Percentiles rank a stretch among this genome's conserved stretches.
phyloP scores from a whole-genome alignment of 306 rosid species.

The Castanea sativa region DNA sequence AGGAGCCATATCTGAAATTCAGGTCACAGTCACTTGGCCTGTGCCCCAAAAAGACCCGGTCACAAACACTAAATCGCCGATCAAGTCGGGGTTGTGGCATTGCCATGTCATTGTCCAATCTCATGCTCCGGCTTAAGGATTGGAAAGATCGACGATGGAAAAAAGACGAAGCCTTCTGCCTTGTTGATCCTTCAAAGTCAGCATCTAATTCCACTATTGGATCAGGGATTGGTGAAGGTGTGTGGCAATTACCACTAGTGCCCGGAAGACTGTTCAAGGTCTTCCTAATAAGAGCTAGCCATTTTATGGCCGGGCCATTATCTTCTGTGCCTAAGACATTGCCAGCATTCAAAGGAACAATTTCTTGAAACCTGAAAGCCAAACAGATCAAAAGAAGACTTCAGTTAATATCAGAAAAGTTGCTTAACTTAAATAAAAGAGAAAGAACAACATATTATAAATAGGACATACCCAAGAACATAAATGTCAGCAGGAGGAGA shows the following conservation, averaged over 20 bases:
- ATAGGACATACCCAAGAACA: constrained; percentile 76
- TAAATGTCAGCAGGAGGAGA: constrained; percentile 94
- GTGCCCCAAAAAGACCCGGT: constrained; percentile 69
- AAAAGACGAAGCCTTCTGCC: constrained; percentile 79
- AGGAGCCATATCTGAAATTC: constrained; percentile 73
- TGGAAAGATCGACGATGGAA: constrained; percentile 92
- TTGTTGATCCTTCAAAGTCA: constrained; percentile 84
- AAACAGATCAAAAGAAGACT: constrained; percentile 11
- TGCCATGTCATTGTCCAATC: constrained; percentile 80
- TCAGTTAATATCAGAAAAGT: constrained; percentile 3
- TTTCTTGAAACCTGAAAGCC: constrained; percentile 87
- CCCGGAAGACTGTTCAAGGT: constrained; percentile 91
- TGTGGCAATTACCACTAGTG: constrained; percentile 63
- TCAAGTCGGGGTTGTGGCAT: constrained; percentile 69
- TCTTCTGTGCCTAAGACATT: constrained; percentile 98
- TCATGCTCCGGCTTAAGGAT: constrained; percentile 93
- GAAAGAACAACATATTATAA: constrained; percentile 9
- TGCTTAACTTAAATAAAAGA: constrained; percentile 3
- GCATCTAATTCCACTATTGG: constrained; percentile 83
- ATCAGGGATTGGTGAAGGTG: constrained; percentile 84
- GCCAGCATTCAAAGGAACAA: constrained; percentile 98
- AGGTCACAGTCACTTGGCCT: constrained; percentile 82
- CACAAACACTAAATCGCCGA: constrained; percentile 81
- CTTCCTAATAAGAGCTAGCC: constrained; percentile 87
- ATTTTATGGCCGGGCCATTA: constrained; percentile 94